These are phyloP conservation scores for Fomitopsis schrenkii DNA, from an alignment of 1,284 basidiomycete genomes.

Conservation along the genomic window DNA sequence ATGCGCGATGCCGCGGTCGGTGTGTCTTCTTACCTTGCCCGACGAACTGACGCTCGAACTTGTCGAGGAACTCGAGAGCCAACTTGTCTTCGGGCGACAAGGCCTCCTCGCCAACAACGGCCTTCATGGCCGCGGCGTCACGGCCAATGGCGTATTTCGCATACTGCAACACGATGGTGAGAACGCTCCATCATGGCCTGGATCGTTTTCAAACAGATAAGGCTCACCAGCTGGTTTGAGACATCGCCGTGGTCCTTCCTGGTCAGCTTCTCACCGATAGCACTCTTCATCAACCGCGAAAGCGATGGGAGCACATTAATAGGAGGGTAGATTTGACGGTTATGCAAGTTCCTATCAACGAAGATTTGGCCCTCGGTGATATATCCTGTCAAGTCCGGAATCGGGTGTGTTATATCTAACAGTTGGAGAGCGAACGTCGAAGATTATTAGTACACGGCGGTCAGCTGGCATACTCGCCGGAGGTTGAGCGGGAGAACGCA, in stretches of 20 bases:
- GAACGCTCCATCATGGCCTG: not conserved
- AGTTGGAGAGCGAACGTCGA: not conserved
- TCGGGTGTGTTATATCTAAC: slow-evolving; percentile 98
- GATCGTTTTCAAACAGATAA: not conserved
- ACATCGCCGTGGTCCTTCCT: slow-evolving; percentile 99
- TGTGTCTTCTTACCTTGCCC: slow-evolving; percentile 67
- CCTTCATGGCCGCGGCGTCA: slow-evolving; percentile 99
- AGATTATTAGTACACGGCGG: not conserved
- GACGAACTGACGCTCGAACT: slow-evolving; percentile 94
- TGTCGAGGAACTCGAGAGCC: slow-evolving; percentile 89
- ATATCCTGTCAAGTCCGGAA: slow-evolving; percentile 99
- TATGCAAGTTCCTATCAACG: slow-evolving; percentile 92
- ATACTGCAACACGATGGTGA: slow-evolving; percentile 49
- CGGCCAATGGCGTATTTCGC: slow-evolving; percentile 97
- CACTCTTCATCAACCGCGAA: slow-evolving; percentile 99
- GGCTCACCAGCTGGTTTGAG: slow-evolving; percentile 89
- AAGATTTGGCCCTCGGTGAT: slow-evolving; percentile 99
- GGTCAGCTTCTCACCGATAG: slow-evolving; percentile 96
- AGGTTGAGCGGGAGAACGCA: slow-evolving; percentile 32
- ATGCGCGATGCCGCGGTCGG: not conserved
- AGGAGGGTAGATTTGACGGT: slow-evolving; percentile 97
- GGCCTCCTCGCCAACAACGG: slow-evolving; percentile 98
- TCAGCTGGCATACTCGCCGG: not conserved
- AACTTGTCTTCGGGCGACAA: slow-evolving; percentile 92
- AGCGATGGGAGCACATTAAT: slow-evolving; percentile 99